phyloP scores from a whole-genome alignment of 2,329 filamentous ascomycete species.

The Aureobasidium sp. region DNA sequence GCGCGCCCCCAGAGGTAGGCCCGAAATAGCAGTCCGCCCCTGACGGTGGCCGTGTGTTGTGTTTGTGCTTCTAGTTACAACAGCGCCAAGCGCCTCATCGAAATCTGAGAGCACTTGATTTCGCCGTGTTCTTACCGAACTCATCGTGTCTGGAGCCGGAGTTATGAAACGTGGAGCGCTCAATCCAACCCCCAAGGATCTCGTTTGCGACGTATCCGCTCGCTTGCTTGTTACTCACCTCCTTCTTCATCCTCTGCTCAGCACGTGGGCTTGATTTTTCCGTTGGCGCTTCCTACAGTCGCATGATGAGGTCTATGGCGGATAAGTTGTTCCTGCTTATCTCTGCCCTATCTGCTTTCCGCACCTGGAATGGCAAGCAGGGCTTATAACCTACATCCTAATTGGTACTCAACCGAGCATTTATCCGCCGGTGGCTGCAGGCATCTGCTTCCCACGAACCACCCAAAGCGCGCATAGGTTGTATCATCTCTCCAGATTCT shows the following conservation, averaged over 20 bases:
- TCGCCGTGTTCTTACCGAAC: slow-evolving; percentile 1
- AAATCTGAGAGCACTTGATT: background rate
- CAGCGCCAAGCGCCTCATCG: slow-evolving; percentile 1
- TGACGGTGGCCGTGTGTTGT: background rate
- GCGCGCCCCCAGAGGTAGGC: slow-evolving; percentile 4
- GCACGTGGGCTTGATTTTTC: background rate
- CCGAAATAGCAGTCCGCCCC: slow-evolving; percentile 9
- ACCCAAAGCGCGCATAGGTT: background rate
- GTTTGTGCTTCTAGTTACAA: background rate
- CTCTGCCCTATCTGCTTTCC: slow-evolving; percentile 2
- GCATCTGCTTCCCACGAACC: background rate
- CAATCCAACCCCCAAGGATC: background rate
- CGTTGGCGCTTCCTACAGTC: background rate
- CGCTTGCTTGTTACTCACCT: too few species aligned
- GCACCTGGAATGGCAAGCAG: background rate
- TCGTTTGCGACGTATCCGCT: background rate
- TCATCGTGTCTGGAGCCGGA: background rate
- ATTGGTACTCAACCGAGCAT: slow-evolving; percentile 9
- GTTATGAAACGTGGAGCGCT: background rate
- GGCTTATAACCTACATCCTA: background rate
- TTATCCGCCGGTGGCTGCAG: slow-evolving; percentile 1
- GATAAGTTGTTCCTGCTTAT: slow-evolving; percentile 5
- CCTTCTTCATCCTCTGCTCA: background rate
- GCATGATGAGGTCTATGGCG: background rate
- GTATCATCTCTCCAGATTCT: slow-evolving; percentile 4